Evolutionary conservation across 495 filamentous ascomycete species (phyloP), one percentile per base, ranked within the genome.

Genomic region (Penicillium arizonense): DNA sequence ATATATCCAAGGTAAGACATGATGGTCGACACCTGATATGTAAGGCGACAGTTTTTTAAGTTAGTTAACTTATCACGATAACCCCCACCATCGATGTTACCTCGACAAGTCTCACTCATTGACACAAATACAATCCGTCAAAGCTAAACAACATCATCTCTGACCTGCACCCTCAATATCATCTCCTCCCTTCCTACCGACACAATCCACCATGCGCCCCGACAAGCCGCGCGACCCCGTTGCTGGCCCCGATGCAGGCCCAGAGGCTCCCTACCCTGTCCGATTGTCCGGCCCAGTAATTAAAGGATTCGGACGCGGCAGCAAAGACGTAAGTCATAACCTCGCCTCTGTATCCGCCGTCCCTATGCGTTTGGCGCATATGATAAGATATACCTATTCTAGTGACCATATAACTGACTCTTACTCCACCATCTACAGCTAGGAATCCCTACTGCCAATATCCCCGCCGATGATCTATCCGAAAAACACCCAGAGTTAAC

Each of bases 371-470:
- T 30, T 30, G 28, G 28, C 28, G 28, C 8, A 30, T 30, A 30
- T 2, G 28, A 30, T 30, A 30, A 0, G 28, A 7, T 30, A 30
- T 9, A 10, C 8, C 28, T 30, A 30, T 7, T 5, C 4, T 9
- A 16, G 13, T 18, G 37, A 12, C 45, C 33, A 12, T 14, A 38
- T 28, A 14, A 33, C 48, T 54, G 35, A 55, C 49, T 44, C 10
- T 7, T 30, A 42, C 14, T 16, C 16, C 8, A n/a, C 24, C 43
- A 28, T 47, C 11, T 53, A 32, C 59, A 90, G 79, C 85, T 98
- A 52, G 91, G 93, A 50, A 97, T 97, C 70, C 94, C 94, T 3
- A 98, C 94, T 0, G 94, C 94, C 61, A 98, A 98, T 75, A 92
- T 98, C 56, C 91, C 94, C 36, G 78, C 96, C 50, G 84, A 87